Evolutionary conservation across 2,329 filamentous ascomycete species (phyloP).

Genomic region (Tolypocladium inflatum): DNA sequence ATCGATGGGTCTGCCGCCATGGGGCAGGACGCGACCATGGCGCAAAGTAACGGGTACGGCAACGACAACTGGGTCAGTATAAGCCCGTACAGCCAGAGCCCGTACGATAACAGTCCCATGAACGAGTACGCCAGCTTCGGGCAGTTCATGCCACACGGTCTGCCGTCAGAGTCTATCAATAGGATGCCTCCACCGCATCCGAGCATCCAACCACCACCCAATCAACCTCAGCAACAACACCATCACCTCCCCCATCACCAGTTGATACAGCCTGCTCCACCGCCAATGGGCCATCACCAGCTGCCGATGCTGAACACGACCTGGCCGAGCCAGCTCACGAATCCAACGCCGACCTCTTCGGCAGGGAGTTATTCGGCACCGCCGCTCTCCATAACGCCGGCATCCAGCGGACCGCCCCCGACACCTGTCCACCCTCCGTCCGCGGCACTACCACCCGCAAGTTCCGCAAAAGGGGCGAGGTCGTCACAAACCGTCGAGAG

Average conservation of each 20-base stretch:
- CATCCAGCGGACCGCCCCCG: conserved; percentile 38
- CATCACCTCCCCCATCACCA: conserved; percentile 16
- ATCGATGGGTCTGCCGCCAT: conserved; percentile 20
- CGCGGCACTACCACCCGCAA: background rate
- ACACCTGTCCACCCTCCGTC: background rate
- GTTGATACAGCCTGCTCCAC: conserved; percentile 20
- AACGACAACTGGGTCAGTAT: conserved; percentile 47
- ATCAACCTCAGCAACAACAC: conserved; percentile 12
- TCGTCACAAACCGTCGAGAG: conserved; percentile 7
- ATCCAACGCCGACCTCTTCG: conserved; percentile 43
- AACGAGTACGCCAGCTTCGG: conserved; percentile 54
- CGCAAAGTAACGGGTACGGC: conserved; percentile 20
- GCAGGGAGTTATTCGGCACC: conserved; percentile 46
- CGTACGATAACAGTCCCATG: conserved; percentile 40
- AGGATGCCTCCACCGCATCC: conserved; percentile 43
- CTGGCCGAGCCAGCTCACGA: conserved; percentile 79
- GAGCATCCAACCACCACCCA: conserved; percentile 21
- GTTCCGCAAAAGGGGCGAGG: background rate
- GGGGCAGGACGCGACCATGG: conserved; percentile 20
- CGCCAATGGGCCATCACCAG: conserved; percentile 44
- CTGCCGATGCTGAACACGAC: conserved; percentile 61
- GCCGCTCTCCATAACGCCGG: conserved; percentile 48
- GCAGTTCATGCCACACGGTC: conserved; percentile 42
- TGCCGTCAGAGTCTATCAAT: conserved; percentile 40
- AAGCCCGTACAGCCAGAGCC: conserved; percentile 54